Evolutionary conservation across 768 basidiomycete genomes (phyloP).

Genomic region (Amanita rubescens): DNA sequence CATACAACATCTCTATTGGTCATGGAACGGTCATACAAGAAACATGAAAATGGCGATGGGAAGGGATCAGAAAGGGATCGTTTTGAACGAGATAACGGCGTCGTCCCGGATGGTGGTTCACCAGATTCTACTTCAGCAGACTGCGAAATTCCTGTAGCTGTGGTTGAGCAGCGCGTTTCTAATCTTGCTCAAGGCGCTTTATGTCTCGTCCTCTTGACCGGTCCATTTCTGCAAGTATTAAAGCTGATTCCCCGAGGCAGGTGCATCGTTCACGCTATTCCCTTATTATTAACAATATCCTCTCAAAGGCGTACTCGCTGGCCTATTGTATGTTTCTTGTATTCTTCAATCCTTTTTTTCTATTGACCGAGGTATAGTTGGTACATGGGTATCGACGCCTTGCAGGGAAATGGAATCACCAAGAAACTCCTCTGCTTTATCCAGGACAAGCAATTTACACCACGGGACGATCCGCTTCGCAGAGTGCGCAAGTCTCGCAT

Average conservation of each 20-base stretch:
- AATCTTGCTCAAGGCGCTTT: slow-evolving; percentile 81
- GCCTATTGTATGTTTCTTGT: slow-evolving; percentile 63
- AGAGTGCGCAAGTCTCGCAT: slow-evolving; percentile 71
- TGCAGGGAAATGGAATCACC: slow-evolving; percentile 78
- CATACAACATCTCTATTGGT: slow-evolving; percentile 80
- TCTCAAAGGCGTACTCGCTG: slow-evolving; percentile 60
- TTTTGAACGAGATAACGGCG: slow-evolving; percentile 3
- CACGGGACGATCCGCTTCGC: slow-evolving; percentile 60
- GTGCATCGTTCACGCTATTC: slow-evolving; percentile 8
- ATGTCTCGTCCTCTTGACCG: slow-evolving; percentile 72
- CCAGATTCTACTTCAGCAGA: neutral
- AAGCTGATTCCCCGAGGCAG: slow-evolving; percentile 67
- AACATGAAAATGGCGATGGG: slow-evolving; percentile 18
- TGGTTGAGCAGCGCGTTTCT: slow-evolving; percentile 91
- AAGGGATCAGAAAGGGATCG: neutral
- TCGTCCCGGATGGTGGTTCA: neutral
- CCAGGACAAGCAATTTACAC: slow-evolving; percentile 58
- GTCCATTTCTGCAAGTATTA: slow-evolving; percentile 77
- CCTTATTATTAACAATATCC: neutral
- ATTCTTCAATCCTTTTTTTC: neutral
- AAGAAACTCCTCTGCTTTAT: slow-evolving; percentile 74
- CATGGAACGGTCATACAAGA: slow-evolving; percentile 41
- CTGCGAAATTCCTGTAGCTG: slow-evolving; percentile 53
- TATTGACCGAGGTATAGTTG: slow-evolving; percentile 39
- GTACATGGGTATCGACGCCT: slow-evolving; percentile 87